Evolutionary conservation across 1,139 yeast species (phyloP), one percentile per base, ranked within the genome.

Genomic region (Candida tunisiensis): DNA sequence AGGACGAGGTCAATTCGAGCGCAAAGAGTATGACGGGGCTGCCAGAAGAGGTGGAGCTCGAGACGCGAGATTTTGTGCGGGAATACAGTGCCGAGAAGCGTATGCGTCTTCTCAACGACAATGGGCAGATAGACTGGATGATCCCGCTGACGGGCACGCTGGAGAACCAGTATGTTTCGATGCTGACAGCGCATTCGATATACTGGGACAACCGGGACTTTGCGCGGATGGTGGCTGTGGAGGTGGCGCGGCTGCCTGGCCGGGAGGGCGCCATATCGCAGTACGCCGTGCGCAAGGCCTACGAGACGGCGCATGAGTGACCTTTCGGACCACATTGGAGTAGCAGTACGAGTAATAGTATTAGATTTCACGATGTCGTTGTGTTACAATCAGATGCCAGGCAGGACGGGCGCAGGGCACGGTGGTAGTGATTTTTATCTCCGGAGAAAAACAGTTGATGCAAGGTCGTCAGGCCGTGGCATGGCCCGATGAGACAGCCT

Each of bases 121-220:
- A 57, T 31, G 61, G 62, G 3, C 62, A 58, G 37, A 34, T 57
- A 6, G 63, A 57, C 36, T 57, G 47, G 42, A 36, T 49, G 12
- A 37, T 57, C 19, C 58, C 58, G 2, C 41, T 49, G 12, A 39
- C 48, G 1, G 49, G 49, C 5, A 36, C 52, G 20, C 39, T 55
- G 8, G 56, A 55, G 22, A 54, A 51, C 37, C 62, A 57, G 38
- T 56, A 56, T 27, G 32, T 57, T 16, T 42, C 52, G 29, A 54
- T 57, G 49, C 38, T 57, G 20, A 53, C 58, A 2, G 62, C 62
- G 3, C 62, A 57, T 32, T 47, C 53, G 13, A 51, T 53, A 11
- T 57, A 57, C 41, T 57, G 62, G 62, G 52, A 52, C 15, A 50
- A 48, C 25, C 39, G 36, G 18, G 62, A 57, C 21, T 48, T 57